Conservation (phyloP, 2,329 filamentous ascomycete species). For the Fusarium redolens region DNA sequence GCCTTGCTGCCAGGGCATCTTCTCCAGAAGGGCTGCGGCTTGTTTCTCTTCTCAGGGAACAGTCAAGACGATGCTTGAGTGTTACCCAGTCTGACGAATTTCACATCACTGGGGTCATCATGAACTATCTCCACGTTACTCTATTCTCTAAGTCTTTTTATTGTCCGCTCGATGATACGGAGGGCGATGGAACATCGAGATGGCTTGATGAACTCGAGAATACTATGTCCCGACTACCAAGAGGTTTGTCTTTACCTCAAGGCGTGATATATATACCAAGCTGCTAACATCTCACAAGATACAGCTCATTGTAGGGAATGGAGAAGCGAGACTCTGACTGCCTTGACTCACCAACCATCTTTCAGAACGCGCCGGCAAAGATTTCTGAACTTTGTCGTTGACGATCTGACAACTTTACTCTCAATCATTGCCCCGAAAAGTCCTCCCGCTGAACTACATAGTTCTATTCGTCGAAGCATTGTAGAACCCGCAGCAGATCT, state of each 20-base stretch:
- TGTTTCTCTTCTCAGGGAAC: conserved; percentile 50
- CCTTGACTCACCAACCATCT: conserved; percentile 47
- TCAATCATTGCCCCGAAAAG: conserved; percentile 46
- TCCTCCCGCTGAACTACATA: conserved; percentile 46
- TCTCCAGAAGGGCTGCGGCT: conserved; percentile 47
- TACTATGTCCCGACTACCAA: conserved; percentile 49
- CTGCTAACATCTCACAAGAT: conserved; percentile 41
- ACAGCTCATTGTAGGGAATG: conserved; percentile 51
- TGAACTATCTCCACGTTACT: conserved; percentile 52
- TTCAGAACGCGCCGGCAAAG: conserved; percentile 48
- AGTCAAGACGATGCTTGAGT: conserved; percentile 48
- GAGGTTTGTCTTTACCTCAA: conserved; percentile 42
- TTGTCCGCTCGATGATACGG: conserved; percentile 50
- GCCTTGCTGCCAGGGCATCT: conserved; percentile 39
- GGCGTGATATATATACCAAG: not conserved
- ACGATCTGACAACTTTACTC: conserved; percentile 50
- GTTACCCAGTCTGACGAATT: conserved; percentile 50
- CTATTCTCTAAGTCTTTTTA: conserved; percentile 53
- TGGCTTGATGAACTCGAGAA: conserved; percentile 51
- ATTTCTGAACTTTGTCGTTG: conserved; percentile 47
- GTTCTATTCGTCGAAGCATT: conserved; percentile 49
- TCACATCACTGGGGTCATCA: conserved; percentile 51
- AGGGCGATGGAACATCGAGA: conserved; percentile 45
- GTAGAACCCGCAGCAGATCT: conserved; percentile 52
- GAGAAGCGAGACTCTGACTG: conserved; percentile 52